Conservation (phyloP, 1,139 yeast genomes). For the Nakaseomyces uthaithaninus region DNA sequence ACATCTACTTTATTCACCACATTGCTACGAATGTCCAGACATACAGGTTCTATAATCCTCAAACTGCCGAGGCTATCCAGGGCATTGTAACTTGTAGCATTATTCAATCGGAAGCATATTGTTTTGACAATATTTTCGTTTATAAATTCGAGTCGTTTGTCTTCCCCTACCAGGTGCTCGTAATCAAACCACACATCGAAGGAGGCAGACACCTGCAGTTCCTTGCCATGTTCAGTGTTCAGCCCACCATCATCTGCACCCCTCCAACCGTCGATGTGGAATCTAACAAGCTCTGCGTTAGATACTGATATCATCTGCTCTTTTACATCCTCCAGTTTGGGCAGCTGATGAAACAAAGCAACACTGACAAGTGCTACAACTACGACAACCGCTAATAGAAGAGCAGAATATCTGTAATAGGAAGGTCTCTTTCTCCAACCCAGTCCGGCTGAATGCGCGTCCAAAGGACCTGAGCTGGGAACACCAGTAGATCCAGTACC, state of each 20-base stretch:
- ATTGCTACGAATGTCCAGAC: slow-evolving; percentile 21
- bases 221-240: slow-evolving; percentile 20
- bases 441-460: no score
- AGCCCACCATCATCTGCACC: slow-evolving; percentile 12
- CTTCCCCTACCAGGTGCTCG: slow-evolving; percentile 11
- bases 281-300: slow-evolving; percentile 16
- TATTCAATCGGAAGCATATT: slow-evolving; percentile 22
- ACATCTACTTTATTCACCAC: slow-evolving; percentile 18
- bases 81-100: slow-evolving; percentile 22
- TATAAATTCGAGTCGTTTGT: slow-evolving; percentile 14
- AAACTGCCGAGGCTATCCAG: slow-evolving; percentile 17
- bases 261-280: slow-evolving; percentile 30
- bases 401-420: no score
- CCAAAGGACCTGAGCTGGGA: no score
- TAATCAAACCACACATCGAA: slow-evolving; percentile 22
- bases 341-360: no score
- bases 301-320: slow-evolving; percentile 13
- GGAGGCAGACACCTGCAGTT: slow-evolving; percentile 20
- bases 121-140: slow-evolving; percentile 17
- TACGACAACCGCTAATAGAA: no score
- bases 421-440: no score
- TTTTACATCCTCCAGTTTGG: neutral
- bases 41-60: slow-evolving; percentile 18
- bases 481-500: no score
- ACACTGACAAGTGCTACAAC: no score